Conservation (phyloP, 148 eudicot species). For the Chenopodium suecicum region DNA sequence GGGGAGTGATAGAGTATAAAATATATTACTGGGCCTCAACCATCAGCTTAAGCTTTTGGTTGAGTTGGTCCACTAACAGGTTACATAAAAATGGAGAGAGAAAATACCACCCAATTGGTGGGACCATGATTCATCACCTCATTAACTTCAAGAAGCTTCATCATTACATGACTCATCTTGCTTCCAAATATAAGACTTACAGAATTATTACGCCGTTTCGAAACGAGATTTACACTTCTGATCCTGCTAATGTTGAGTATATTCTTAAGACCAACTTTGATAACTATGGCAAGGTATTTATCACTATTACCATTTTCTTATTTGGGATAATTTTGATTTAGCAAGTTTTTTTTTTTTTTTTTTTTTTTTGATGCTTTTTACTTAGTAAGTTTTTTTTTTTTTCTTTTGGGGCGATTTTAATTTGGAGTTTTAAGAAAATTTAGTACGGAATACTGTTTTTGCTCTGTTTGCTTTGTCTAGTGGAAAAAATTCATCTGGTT, state of each 20-base stretch:
- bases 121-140: conserved; percentile 49
- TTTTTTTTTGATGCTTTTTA: no score
- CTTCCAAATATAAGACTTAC: conserved; percentile 52
- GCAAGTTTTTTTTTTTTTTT: no score
- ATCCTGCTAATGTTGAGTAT: conserved; percentile 65
- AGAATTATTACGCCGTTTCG: conserved; percentile 52
- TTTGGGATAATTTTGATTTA: no score
- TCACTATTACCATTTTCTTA: background rate
- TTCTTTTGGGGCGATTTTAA: no score
- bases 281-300: conserved; percentile 57
- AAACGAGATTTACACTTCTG: conserved; percentile 59
- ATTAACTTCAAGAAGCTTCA: conserved; percentile 51
- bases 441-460: no score
- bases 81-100: conserved; percentile 3
- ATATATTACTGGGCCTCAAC: no score
- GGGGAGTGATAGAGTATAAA: no score
- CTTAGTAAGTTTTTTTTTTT: no score
- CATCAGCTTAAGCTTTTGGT: no score
- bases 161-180: conserved; percentile 60
- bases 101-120: conserved; percentile 55
- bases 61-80: no score
- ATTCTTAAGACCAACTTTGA: conserved; percentile 62
- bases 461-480: no score
- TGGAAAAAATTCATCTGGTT: no score
- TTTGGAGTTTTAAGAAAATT: background rate